Percentiles rank a stretch among this genome's conserved stretches.
Evolutionary conservation across 2,329 filamentous ascomycete genomes (phyloP).

Genomic region (Exophiala alcalophila): DNA sequence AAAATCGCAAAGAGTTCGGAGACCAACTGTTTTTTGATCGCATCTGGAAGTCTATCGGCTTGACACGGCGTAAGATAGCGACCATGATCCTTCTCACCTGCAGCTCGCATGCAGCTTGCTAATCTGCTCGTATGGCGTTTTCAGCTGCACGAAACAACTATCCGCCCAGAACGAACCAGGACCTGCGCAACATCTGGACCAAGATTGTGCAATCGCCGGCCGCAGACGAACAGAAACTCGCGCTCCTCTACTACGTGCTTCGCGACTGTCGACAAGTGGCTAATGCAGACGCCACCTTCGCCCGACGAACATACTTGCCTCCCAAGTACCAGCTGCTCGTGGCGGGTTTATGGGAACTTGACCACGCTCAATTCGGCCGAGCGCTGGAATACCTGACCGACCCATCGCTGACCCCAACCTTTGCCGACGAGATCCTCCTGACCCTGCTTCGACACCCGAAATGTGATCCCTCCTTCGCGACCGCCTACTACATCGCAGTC

Average conservation of each 20-base stretch:
- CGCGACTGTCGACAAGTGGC: slow-evolving; percentile 64
- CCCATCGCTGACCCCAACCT: slow-evolving; percentile 70
- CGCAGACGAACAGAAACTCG: slow-evolving; percentile 73
- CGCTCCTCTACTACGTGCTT: slow-evolving; percentile 78
- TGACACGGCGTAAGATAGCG: slow-evolving; percentile 60
- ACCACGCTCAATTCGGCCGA: slow-evolving; percentile 53
- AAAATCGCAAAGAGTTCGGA: slow-evolving; percentile 64
- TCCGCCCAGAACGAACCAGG: slow-evolving; percentile 67
- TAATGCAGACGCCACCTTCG: slow-evolving; percentile 58
- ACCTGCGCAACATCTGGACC: slow-evolving; percentile 66
- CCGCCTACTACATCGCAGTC: slow-evolving; percentile 76
- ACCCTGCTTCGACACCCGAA: slow-evolving; percentile 57
- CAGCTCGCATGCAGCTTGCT: slow-evolving; percentile 2
- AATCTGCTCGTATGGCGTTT: too few species aligned
- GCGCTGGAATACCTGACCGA: slow-evolving; percentile 76
- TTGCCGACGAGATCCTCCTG: slow-evolving; percentile 78
- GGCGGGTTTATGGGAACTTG: slow-evolving; percentile 77
- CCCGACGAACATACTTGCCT: slow-evolving; percentile 63
- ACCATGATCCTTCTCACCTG: neutral
- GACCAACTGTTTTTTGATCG: slow-evolving; percentile 77
- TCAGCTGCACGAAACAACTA: slow-evolving; percentile 61
- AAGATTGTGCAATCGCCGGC: slow-evolving; percentile 64
- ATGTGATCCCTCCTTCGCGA: slow-evolving; percentile 61
- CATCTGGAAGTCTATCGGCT: slow-evolving; percentile 66
- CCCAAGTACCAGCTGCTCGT: slow-evolving; percentile 76